Evolutionary conservation across 2,329 filamentous ascomycete species (phyloP).

Genomic region (Xylariaceae sp.): DNA sequence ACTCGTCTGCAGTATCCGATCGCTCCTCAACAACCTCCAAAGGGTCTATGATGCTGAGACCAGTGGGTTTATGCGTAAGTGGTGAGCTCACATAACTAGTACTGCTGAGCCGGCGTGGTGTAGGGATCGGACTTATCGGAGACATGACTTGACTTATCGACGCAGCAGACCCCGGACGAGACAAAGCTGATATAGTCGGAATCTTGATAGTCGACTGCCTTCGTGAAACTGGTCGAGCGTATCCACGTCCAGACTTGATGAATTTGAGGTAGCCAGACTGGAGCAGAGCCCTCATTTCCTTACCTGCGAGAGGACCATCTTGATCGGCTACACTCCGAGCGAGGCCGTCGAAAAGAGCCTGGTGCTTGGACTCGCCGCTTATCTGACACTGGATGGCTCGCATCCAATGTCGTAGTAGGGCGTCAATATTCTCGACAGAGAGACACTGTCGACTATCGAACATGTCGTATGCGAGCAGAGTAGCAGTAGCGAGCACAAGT

Average conservation of each 20-base stretch:
- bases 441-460: slow-evolving; percentile 4
- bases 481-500: not conserved
- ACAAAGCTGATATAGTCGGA: too few relatives aligned
- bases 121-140: too few relatives aligned
- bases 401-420: slow-evolving; percentile 7
- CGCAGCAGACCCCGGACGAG: too few relatives aligned
- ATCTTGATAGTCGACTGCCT: not conserved
- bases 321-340: not conserved
- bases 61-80: too few relatives aligned
- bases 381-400: slow-evolving; percentile 1
- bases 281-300: slow-evolving; percentile 5
- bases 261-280: slow-evolving; percentile 5
- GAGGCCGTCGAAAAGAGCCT: not conserved
- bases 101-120: too few relatives aligned
- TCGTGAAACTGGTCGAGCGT: slow-evolving; percentile 2
- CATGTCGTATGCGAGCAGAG: slow-evolving; percentile 1
- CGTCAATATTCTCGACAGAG: slow-evolving; percentile 3
- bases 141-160: too few relatives aligned
- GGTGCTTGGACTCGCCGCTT: not conserved
- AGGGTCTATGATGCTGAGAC: not conserved
- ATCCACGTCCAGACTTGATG: slow-evolving; percentile 6
- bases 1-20: not conserved
- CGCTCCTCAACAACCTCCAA: not conserved
- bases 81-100: too few relatives aligned
- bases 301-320: slow-evolving; percentile 5